phyloP scores from a whole-genome alignment of 257 asterid genomes.

The Datura wrightii region DNA sequence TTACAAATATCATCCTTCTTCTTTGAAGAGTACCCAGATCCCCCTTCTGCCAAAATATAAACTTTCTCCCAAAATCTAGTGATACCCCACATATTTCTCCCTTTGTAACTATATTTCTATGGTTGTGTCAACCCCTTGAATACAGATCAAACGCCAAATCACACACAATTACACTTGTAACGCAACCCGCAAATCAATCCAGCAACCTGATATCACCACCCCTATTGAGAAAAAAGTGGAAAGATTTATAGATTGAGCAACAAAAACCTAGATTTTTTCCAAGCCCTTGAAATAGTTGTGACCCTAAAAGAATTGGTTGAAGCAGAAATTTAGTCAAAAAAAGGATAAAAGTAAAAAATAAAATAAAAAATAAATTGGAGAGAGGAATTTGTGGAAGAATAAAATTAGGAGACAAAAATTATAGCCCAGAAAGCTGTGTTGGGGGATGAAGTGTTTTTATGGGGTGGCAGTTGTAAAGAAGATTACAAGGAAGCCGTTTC shows the following conservation, averaged over 20 bases:
- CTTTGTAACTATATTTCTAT: constrained; percentile 24
- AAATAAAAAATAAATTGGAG: no score
- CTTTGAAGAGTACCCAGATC: constrained; percentile 78
- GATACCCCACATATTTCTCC: constrained; percentile 59
- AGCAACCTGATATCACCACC: neutral
- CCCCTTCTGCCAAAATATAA: constrained; percentile 73
- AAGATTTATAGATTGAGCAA: neutral
- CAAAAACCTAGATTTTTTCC: constrained; percentile 3
- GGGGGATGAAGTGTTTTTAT: constrained; percentile 41
- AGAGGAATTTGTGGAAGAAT: neutral
- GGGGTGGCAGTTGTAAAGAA: constrained; percentile 51
- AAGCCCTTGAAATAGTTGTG: neutral
- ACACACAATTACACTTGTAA: constrained; percentile 38
- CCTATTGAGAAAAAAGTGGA: neutral
- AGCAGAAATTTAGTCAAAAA: neutral
- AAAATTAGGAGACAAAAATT: neutral
- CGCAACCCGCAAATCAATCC: constrained; percentile 13
- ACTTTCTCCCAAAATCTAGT: constrained; percentile 69
- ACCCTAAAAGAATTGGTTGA: constrained; percentile 30
- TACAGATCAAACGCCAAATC: constrained; percentile 40
- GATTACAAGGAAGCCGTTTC: constrained; percentile 66
- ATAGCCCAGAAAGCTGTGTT: constrained; percentile 25
- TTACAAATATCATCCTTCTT: constrained; percentile 70
- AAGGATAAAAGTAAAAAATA: no score
- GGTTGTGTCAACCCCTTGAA: neutral